phyloP scores from a whole-genome alignment of 306 rosid species.

The Macrotyloma uniflorum region DNA sequence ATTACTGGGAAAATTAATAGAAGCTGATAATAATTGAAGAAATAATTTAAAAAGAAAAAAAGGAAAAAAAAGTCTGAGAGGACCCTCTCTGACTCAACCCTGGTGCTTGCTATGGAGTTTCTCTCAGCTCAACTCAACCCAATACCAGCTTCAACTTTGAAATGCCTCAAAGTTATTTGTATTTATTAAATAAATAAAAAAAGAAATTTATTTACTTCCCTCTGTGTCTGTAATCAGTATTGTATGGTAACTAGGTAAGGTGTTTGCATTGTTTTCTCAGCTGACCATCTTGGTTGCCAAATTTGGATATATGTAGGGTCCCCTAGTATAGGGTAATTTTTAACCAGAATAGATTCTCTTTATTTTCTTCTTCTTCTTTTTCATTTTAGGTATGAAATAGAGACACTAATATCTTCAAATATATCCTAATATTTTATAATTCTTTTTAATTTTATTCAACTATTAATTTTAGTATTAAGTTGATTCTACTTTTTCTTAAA shows the following conservation, averaged over 20 bases:
- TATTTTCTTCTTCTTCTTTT: neutral
- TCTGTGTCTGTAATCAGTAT: neutral
- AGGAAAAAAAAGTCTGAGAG: too few relatives aligned
- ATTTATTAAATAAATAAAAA: too few relatives aligned
- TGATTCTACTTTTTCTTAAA: too few relatives aligned
- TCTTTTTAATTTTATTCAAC: too few relatives aligned
- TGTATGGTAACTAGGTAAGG: neutral
- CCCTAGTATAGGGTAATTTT: neutral
- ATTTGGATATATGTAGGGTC: neutral
- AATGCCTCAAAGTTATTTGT: neutral
- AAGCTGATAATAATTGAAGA: neutral
- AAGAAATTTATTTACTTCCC: neutral
- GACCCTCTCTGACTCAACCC: neutral
- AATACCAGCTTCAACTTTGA: slow-evolving; percentile 8
- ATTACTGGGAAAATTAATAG: neutral
- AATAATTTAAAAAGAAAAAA: neutral
- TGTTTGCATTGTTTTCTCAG: neutral
- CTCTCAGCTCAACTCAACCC: neutral
- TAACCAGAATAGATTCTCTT: neutral
- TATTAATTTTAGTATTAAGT: too few relatives aligned
- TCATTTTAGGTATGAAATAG: neutral
- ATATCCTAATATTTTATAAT: too few relatives aligned
- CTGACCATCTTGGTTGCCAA: neutral
- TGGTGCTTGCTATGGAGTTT: neutral
- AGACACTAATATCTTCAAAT: too few relatives aligned